Conservation (phyloP, 306 rosid species). For the Medicago arabica region DNA sequence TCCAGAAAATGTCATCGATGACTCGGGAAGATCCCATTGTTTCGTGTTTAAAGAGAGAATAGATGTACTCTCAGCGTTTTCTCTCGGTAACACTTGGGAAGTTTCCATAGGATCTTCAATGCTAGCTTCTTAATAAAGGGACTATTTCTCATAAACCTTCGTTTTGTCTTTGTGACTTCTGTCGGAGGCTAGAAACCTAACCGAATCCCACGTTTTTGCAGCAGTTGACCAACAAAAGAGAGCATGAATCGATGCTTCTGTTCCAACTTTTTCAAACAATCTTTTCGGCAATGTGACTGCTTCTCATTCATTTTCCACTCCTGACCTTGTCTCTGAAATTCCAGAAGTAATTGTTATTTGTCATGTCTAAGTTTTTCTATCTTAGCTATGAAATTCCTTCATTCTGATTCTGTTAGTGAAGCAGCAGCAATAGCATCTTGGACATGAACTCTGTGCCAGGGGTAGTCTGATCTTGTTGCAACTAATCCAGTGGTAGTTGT, state of each 20-base stretch:
- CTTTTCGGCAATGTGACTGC: conserved; percentile 48
- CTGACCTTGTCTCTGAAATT: conserved; percentile 57
- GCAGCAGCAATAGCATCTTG: conserved; percentile 42
- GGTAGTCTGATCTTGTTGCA: background rate
- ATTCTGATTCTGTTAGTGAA: conserved; percentile 59
- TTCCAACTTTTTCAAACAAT: conserved; percentile 57
- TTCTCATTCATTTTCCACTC: conserved; percentile 53
- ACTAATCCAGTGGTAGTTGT: too few species aligned
- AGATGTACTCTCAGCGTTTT: conserved; percentile 39
- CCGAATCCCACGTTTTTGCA: conserved; percentile 60
- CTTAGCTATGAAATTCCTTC: conserved; percentile 56
- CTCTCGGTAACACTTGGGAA: conserved; percentile 43
- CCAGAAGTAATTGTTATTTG: conserved; percentile 55
- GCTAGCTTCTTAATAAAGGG: conserved; percentile 47
- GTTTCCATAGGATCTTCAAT: conserved; percentile 54
- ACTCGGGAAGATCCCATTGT: conserved; percentile 58
- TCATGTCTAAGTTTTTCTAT: conserved; percentile 66
- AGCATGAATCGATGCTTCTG: conserved; percentile 56
- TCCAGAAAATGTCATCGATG: conserved; percentile 73
- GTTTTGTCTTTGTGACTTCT: conserved; percentile 60
- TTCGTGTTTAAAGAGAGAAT: conserved; percentile 43
- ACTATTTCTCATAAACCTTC: conserved; percentile 61
- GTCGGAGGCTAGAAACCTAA: conserved; percentile 52
- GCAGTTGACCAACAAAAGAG: conserved; percentile 55
- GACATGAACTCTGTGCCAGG: conserved; percentile 65